A percentile compares a stretch with the other conserved stretches of the same genome.
These are phyloP conservation scores for Anthracocystis setariae DNA, from an alignment of 1,284 basidiomycete species.

Conservation along the genomic window DNA sequence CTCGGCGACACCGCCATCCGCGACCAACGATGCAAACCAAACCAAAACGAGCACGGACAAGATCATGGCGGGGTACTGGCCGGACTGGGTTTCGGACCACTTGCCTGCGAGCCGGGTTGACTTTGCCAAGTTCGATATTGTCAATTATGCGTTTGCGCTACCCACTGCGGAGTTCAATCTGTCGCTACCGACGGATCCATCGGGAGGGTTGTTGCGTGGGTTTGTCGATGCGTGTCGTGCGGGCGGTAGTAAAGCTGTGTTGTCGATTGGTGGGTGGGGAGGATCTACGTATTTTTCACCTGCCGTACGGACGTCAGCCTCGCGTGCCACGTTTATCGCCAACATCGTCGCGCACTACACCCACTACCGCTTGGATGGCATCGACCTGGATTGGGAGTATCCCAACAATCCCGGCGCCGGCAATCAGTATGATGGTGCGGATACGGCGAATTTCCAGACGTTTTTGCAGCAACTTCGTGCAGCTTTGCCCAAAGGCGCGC, in stretches of 20 bases:
- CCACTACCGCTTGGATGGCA: slow-evolving; percentile 72
- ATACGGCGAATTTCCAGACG: slow-evolving; percentile 57
- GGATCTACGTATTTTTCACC: slow-evolving; percentile 51
- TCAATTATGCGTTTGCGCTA: slow-evolving; percentile 60
- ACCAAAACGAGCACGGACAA: slow-evolving; percentile 25
- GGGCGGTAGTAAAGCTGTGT: slow-evolving; percentile 41
- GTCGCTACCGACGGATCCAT: slow-evolving; percentile 35
- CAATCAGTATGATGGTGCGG: slow-evolving; percentile 59
- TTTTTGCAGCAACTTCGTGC: slow-evolving; percentile 64
- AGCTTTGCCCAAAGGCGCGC: slow-evolving; percentile 70
- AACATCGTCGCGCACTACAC: slow-evolving; percentile 69
- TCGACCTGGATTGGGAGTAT: slow-evolving; percentile 74
- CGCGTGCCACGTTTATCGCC: slow-evolving; percentile 38
- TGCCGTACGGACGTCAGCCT: slow-evolving; percentile 34
- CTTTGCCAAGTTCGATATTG: slow-evolving; percentile 54
- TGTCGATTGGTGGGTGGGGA: slow-evolving; percentile 59
- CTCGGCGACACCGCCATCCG: background rate
- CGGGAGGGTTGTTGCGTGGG: slow-evolving; percentile 20
- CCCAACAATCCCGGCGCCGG: slow-evolving; percentile 19
- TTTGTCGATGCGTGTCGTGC: slow-evolving; percentile 50
- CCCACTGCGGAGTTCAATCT: slow-evolving; percentile 45
- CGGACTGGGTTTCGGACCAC: slow-evolving; percentile 45
- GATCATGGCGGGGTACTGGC: slow-evolving; percentile 56
- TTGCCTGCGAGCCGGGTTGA: slow-evolving; percentile 50
- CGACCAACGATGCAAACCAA: background rate